Evolutionary conservation across 1,139 yeast species (phyloP).

Genomic region (Nakaseomyces bracarensis): DNA sequence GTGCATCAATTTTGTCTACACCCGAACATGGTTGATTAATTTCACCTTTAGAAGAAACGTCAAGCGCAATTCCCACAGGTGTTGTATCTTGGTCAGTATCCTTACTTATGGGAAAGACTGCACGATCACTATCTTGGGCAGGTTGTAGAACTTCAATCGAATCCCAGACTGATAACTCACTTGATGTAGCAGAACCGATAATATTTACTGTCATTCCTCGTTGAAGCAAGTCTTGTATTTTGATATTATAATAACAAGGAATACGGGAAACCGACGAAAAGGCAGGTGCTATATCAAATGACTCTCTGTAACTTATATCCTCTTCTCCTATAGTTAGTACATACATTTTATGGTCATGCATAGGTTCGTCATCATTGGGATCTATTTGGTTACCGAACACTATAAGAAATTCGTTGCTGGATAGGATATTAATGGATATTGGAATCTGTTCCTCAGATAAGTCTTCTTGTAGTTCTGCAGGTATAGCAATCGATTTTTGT

Average conservation of each 20-base stretch:
- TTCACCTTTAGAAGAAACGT: conserved; percentile 39
- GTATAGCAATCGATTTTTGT: conserved; percentile 5
- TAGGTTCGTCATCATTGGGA: conserved; percentile 17
- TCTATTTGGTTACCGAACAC: conserved; percentile 20
- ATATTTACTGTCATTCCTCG: conserved; percentile 34
- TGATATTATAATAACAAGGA: conserved; percentile 41
- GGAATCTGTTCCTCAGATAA: conserved; percentile 19
- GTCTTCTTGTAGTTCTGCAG: conserved; percentile 15
- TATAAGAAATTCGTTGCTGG: conserved; percentile 15
- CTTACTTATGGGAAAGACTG: conserved; percentile 61
- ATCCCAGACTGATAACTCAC: conserved; percentile 45
- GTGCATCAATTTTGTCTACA: conserved; percentile 46
- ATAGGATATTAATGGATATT: conserved; percentile 14
- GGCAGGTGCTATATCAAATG: conserved; percentile 50
- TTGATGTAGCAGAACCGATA: conserved; percentile 53
- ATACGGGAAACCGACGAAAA: conserved; percentile 47
- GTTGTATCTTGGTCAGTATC: conserved; percentile 59
- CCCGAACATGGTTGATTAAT: conserved; percentile 51
- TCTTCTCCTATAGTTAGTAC: conserved; percentile 14
- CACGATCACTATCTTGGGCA: conserved; percentile 60
- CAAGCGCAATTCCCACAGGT: conserved; percentile 61
- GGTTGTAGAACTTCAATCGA: conserved; percentile 35
- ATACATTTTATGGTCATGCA: conserved; percentile 23
- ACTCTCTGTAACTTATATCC: conserved; percentile 28
- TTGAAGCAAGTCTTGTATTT: conserved; percentile 40